Conservation (phyloP, 495 filamentous ascomycete genomes). For the Penicillium tannophilum region DNA sequence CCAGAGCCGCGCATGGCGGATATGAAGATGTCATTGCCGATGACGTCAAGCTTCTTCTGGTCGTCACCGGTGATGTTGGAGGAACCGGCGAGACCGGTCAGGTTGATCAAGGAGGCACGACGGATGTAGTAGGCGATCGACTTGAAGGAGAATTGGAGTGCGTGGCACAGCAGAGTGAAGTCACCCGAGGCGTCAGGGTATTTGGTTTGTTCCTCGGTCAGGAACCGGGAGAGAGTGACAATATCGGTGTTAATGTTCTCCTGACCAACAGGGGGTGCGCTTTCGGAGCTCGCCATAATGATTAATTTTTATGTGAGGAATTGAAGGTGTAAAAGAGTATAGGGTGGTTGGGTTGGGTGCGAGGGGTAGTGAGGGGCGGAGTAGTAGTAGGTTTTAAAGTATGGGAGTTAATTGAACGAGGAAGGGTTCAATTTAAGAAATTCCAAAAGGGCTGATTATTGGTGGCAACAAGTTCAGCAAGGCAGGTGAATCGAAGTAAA, state of each 20-base stretch:
- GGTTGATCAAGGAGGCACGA: conserved; percentile 93
- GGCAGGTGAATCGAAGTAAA: background rate
- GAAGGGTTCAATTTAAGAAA: background rate
- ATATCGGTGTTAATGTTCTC: conserved; percentile 94
- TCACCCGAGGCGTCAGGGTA: conserved; percentile 95
- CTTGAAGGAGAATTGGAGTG: conserved; percentile 99
- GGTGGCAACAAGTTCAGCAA: conserved; percentile 1
- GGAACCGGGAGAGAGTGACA: conserved; percentile 89
- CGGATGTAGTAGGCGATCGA: conserved; percentile 99
- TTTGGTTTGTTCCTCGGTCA: conserved; percentile 93
- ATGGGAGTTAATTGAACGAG: background rate
- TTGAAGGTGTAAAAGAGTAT: conserved; percentile 1
- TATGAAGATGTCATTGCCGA: conserved; percentile 97
- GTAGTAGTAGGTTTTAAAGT: background rate
- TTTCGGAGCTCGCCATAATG: conserved; percentile 37
- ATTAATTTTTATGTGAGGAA: conserved; percentile 3
- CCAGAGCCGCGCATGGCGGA: conserved; percentile 89
- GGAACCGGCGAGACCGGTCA: conserved; percentile 91
- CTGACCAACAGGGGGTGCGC: conserved; percentile 49
- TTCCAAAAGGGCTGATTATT: background rate
- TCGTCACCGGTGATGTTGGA: conserved; percentile 96
- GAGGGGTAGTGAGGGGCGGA: background rate
- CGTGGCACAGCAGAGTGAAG: conserved; percentile 98
- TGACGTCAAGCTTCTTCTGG: conserved; percentile 99
- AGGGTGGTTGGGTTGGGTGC: background rate